A percentile compares a stretch with the other conserved stretches of the same genome.
phyloP scores from a whole-genome alignment of 225 moss, liverwort and hornwort species.

The Antitrichia curtipendula region DNA sequence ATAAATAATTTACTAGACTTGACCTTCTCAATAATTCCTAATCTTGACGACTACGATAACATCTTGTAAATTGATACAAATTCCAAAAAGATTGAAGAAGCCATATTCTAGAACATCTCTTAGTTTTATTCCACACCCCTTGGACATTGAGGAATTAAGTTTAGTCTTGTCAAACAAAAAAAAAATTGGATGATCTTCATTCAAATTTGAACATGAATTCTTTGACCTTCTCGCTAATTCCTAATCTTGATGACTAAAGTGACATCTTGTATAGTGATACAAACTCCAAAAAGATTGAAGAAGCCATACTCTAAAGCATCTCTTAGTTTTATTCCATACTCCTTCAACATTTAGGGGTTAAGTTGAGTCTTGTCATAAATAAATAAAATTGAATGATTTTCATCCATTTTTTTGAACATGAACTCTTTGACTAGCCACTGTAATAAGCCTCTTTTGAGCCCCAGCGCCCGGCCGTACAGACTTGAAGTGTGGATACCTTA shows the following conservation, averaged over 20 bases:
- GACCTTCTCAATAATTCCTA: not conserved
- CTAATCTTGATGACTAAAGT: not conserved
- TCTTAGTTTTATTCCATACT: not conserved
- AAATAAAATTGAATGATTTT: not conserved
- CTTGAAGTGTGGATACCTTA: not conserved
- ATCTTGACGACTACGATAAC: not conserved
- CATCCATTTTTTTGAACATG: not conserved
- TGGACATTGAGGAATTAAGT: too few species aligned
- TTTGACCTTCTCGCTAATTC: not conserved
- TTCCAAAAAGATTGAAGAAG: not conserved
- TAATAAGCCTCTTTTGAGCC: too few species aligned
- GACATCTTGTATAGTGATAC: not conserved
- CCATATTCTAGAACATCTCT: not conserved
- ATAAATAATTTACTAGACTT: not conserved
- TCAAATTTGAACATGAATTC: too few species aligned
- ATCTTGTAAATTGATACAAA: too few species aligned
- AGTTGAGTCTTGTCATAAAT: not conserved
- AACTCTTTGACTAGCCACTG: too few species aligned
- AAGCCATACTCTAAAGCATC: not conserved
- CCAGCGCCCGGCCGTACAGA: not conserved
- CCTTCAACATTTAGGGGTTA: not conserved
- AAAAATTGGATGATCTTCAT: not conserved
- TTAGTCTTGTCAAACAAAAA: not conserved
- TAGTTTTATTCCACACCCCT: not conserved
- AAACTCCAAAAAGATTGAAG: not conserved